Evolutionary conservation across 2,329 filamentous ascomycete genomes (phyloP).

Genomic region (Helotiales sp.): DNA sequence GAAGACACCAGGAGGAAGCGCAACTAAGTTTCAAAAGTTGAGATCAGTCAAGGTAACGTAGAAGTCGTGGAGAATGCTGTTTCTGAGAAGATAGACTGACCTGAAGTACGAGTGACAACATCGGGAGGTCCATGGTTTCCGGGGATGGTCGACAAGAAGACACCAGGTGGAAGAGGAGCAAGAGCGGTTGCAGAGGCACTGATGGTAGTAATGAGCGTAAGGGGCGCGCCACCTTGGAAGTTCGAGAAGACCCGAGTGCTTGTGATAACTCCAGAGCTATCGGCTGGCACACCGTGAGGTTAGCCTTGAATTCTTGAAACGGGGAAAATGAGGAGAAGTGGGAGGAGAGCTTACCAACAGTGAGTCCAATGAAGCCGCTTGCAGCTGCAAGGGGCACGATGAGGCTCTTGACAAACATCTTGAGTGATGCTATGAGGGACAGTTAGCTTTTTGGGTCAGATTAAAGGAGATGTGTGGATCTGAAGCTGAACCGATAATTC

Average conservation of each 20-base stretch:
- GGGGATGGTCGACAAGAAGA: background rate
- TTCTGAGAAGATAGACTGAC: background rate
- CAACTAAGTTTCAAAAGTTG: background rate
- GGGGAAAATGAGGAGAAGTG: background rate
- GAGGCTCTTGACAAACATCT: conserved; percentile 2
- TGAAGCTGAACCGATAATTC: background rate
- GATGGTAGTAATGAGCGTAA: background rate
- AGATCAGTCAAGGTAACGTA: background rate
- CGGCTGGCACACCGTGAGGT: background rate
- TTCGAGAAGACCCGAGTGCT: background rate
- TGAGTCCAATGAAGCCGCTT: background rate
- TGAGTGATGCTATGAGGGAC: background rate
- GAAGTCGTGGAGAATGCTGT: too few species aligned
- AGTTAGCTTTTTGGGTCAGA: background rate
- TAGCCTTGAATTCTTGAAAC: too few species aligned
- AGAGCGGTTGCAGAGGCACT: background rate
- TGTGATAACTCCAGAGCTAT: background rate
- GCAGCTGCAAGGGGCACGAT: background rate
- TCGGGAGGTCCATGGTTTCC: background rate
- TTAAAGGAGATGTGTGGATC: background rate
- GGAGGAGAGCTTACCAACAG: background rate
- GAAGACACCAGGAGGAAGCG: background rate
- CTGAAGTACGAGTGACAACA: background rate
- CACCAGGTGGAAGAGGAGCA: background rate
- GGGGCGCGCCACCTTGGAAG: background rate